Evolutionary conservation across 192 early-diverging fungal genomes (phyloP).

Genomic region (Umbelopsis sp.): DNA sequence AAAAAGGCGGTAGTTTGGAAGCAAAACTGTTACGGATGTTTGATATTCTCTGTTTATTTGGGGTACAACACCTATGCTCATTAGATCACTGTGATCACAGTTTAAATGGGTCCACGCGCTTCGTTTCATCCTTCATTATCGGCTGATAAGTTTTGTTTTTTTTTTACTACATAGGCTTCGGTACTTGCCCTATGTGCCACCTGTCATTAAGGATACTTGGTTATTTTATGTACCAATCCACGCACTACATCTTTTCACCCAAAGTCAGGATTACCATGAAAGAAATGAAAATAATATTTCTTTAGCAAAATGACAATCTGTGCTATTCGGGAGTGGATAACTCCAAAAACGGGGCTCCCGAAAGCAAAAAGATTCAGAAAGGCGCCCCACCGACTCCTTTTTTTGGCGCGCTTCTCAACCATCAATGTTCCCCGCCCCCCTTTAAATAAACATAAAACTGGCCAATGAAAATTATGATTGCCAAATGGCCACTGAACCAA

Average conservation of each 20-base stretch:
- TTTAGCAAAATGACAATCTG: constrained; percentile 1
- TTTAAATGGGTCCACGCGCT: not conserved
- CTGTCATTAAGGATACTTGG: not conserved
- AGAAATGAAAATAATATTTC: not conserved
- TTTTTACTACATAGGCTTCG: too few species aligned
- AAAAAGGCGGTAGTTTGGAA: constrained; percentile 6
- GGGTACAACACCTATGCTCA: too few species aligned
- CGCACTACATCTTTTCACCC: not conserved
- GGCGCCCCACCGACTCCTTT: not conserved
- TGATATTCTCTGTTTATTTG: constrained; percentile 1
- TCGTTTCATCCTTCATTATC: not conserved
- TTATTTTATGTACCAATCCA: not conserved
- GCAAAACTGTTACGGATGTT: not conserved
- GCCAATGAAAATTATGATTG: not conserved
- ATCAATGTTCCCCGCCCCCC: constrained; percentile 1
- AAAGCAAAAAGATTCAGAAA: not conserved
- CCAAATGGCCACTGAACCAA: not conserved
- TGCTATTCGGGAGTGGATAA: not conserved
- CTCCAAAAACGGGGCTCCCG: constrained; percentile 17
- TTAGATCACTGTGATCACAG: not conserved
- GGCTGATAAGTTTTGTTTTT: too few species aligned
- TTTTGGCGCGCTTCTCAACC: constrained; percentile 9
- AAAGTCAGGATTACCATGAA: not conserved
- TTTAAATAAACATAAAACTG: not conserved
- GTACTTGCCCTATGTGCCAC: not conserved